Evolutionary conservation across 371 early-diverging fungal species (phyloP).

Genomic region (Capniomyces stellatus): DNA sequence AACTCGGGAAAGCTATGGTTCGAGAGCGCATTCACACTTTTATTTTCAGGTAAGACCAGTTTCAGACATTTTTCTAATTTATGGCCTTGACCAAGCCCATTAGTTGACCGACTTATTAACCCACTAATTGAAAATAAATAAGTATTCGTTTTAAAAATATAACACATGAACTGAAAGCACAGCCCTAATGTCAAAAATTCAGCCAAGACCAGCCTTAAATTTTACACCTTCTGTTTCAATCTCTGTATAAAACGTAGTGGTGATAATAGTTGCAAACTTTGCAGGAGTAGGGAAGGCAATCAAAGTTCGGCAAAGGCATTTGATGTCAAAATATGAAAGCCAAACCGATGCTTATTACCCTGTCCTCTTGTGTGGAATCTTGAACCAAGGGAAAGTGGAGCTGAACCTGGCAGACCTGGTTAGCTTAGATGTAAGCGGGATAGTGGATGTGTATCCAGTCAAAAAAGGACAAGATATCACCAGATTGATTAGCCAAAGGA

Average conservation of each 20-base stretch:
- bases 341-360: neutral
- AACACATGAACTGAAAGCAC: too few relatives aligned
- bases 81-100: too few relatives aligned
- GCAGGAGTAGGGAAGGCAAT: neutral
- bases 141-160: too few relatives aligned
- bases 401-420: neutral
- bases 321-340: neutral
- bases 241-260: too few relatives aligned
- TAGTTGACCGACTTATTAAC: too few relatives aligned
- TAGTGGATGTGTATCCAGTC: neutral
- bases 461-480: neutral
- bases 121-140: too few relatives aligned
- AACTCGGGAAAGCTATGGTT: neutral
- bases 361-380: constrained; percentile 1
- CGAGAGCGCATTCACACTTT: neutral
- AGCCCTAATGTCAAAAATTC: too few relatives aligned
- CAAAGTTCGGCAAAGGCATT: neutral
- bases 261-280: neutral
- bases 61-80: too few relatives aligned
- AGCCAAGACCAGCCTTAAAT: too few relatives aligned
- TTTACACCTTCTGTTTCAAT: too few relatives aligned
- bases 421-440: neutral
- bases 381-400: neutral
- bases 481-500: neutral
- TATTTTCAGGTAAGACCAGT: neutral